Evolutionary conservation across 805 yeast species (phyloP).

Genomic region (Saccharomycopsis guyanensis): DNA sequence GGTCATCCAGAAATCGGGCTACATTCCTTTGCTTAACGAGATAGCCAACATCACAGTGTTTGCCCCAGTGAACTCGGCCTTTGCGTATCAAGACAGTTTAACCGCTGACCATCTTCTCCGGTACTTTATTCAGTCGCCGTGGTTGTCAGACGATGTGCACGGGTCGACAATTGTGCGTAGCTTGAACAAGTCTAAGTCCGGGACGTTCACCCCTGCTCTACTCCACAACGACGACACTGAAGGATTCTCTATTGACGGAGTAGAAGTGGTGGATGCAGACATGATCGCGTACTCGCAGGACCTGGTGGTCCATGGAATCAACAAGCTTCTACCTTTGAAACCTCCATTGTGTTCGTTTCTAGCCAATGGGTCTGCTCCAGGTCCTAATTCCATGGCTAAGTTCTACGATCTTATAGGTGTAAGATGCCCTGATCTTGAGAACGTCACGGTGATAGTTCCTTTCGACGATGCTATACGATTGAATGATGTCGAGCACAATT

Average conservation of each 20-base stretch:
- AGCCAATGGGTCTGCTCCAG: background rate
- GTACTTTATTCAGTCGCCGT: slow-evolving; percentile 31
- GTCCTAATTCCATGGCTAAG: background rate
- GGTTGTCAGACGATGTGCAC: slow-evolving; percentile 25
- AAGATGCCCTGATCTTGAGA: slow-evolving; percentile 25
- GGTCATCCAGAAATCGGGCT: slow-evolving; percentile 51
- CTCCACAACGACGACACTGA: slow-evolving; percentile 22
- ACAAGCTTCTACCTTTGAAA: slow-evolving; percentile 34
- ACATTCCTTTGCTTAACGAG: slow-evolving; percentile 53
- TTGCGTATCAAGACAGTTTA: slow-evolving; percentile 27
- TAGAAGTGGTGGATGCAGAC: slow-evolving; percentile 50
- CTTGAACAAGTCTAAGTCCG: slow-evolving; percentile 12
- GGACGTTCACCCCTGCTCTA: slow-evolving; percentile 28
- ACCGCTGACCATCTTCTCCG: slow-evolving; percentile 25
- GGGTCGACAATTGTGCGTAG: slow-evolving; percentile 27
- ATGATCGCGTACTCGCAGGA: slow-evolving; percentile 52
- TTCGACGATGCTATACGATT: slow-evolving; percentile 33
- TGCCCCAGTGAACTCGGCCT: slow-evolving; percentile 80
- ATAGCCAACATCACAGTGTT: slow-evolving; percentile 60
- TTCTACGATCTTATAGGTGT: background rate
- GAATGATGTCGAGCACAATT: slow-evolving; percentile 38
- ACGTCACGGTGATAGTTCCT: slow-evolving; percentile 41
- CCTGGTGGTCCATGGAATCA: slow-evolving; percentile 61
- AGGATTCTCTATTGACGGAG: slow-evolving; percentile 30
- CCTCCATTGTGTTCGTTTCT: slow-evolving; percentile 33